Conservation (phyloP, 1,139 yeast species). For the Saccharomyces hybrid region DNA sequence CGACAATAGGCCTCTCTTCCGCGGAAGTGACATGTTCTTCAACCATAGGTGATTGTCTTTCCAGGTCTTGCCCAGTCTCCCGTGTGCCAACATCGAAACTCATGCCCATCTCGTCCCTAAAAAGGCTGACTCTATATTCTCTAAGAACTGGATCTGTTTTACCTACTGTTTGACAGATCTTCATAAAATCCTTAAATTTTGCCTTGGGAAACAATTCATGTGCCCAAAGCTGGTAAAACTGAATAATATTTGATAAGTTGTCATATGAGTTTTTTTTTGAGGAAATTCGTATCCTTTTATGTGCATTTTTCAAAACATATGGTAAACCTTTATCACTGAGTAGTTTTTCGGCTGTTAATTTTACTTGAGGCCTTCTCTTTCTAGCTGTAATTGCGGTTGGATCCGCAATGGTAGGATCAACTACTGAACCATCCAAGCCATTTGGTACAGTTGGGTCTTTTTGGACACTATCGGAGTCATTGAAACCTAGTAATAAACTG, state of each 20-base stretch:
- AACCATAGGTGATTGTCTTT: conserved; percentile 1
- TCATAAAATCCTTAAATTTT: conserved; percentile 52
- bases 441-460: conserved; percentile 1
- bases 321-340: conserved; percentile 44
- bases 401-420: conserved; percentile 16
- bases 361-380: conserved; percentile 26
- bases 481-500: background rate
- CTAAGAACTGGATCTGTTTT: conserved; percentile 22
- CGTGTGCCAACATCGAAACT: conserved; percentile 7
- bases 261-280: conserved; percentile 35
- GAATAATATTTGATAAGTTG: conserved; percentile 44
- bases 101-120: conserved; percentile 21
- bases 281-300: conserved; percentile 37
- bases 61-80: background rate
- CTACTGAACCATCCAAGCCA: conserved; percentile 8
- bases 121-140: conserved; percentile 23
- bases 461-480: background rate
- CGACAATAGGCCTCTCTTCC: background rate
- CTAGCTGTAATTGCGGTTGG: conserved; percentile 19
- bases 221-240: conserved; percentile 78
- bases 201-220: conserved; percentile 76
- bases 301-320: conserved; percentile 37
- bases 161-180: conserved; percentile 26
- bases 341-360: conserved; percentile 44
- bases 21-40: background rate